These are phyloP conservation scores for Saccharomyces hybrid DNA, from an alignment of 1,139 yeast species.

Conservation along the genomic window DNA sequence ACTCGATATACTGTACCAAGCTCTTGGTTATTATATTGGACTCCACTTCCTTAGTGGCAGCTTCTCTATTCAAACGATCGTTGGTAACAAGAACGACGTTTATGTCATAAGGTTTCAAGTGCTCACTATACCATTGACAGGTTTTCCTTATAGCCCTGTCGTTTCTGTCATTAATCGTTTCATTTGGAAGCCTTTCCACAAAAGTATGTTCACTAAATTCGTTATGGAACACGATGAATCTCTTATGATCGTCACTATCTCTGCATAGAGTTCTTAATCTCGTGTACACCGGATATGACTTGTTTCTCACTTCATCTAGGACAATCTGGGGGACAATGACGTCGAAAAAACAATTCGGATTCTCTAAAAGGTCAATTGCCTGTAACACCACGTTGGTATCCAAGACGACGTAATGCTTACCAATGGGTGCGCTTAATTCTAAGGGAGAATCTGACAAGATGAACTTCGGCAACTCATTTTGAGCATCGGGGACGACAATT, in stretches of 20 bases:
- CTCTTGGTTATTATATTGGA: conserved; percentile 47
- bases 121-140: conserved; percentile 64
- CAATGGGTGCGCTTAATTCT: conserved; percentile 35
- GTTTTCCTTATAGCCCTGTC: conserved; percentile 83
- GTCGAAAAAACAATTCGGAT: conserved; percentile 69
- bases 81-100: conserved; percentile 64
- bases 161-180: conserved; percentile 81
- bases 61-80: conserved; percentile 59
- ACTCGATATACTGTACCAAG: conserved; percentile 60
- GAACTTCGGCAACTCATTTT: conserved; percentile 38
- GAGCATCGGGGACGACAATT: conserved; percentile 35
- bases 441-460: conserved; percentile 34
- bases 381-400: conserved; percentile 87
- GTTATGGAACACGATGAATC: conserved; percentile 88
- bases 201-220: conserved; percentile 76
- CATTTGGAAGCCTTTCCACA: conserved; percentile 54
- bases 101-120: conserved; percentile 45
- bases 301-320: conserved; percentile 83
- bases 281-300: conserved; percentile 82
- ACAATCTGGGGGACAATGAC: conserved; percentile 92
- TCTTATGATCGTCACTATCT: conserved; percentile 57
- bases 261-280: conserved; percentile 66
- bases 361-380: conserved; percentile 86
- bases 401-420: conserved; percentile 69
- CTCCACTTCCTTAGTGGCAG: conserved; percentile 42